Base-by-base conservation (phyloP, 306 rosid species). In the Acacia acuminata region DNA sequence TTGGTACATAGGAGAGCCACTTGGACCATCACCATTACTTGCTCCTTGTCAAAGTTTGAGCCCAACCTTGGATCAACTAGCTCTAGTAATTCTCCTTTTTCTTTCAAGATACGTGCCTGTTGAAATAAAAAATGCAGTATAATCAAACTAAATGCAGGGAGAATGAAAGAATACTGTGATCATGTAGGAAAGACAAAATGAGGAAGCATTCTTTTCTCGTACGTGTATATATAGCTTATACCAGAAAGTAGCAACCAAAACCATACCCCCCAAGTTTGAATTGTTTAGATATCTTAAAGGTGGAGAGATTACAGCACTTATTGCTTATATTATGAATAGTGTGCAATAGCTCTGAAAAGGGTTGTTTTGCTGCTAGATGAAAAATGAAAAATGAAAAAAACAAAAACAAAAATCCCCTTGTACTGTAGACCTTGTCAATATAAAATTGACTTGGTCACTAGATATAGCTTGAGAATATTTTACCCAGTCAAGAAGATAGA, bases 401-500 rank as follows among this genome's bases (percentile, higher is more conserved):
- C n/a, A n/a, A n/a, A n/a, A 61, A 61, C 67, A 61, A 13, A 25
- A 24, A 5, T 8, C 19, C 17, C 38, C 19, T 0, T 44, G 45
- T 44, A 13, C 12, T 64, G 34, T 64, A 10, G 34, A 40, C 63
- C 38, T 44, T 70, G 38, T 61, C 30, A 50, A 25, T 14, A 24
- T 25, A 15, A 24, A 44, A 44, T 19, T 61, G 5, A 15, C 12
- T 48, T 76, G 34, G n/a, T 68, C 10, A 32, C 50, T 3, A 2
- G 75, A 70, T 17, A 75, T 17, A 75, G 44, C 19, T 40, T 43
- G 4, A 81, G 14, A 79, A 66, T 61, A 44, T 51, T 76, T n/a
- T 88, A 88, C 91, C 88, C 87, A 85, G 77, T 90, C 91, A 78
- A 90, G 86, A 66, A 90, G 84, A 77, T 64, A 51, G 70, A 88